These are phyloP conservation scores for Xylogone sp. DNA, from an alignment of 2,329 filamentous ascomycete species.

Conservation along the genomic window DNA sequence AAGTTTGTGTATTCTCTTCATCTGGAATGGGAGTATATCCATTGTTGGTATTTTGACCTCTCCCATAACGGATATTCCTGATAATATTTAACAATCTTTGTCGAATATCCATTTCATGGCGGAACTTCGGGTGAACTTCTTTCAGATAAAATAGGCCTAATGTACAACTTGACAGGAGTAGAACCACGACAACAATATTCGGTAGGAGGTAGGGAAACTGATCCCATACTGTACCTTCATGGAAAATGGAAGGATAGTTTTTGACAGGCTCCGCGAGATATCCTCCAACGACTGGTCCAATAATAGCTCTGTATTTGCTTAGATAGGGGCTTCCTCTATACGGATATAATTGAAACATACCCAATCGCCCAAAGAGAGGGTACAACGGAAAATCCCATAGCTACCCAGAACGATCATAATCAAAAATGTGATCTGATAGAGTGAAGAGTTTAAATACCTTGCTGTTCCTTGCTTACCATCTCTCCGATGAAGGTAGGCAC, in stretches of 20 bases:
- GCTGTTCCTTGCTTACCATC: slow-evolving; percentile 85
- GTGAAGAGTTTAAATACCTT: slow-evolving; percentile 48
- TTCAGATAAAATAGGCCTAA: neutral
- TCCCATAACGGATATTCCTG: neutral
- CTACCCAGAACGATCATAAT: slow-evolving; percentile 34
- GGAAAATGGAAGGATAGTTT: slow-evolving; percentile 71
- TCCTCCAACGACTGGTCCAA: slow-evolving; percentile 85
- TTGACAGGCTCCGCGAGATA: slow-evolving; percentile 79
- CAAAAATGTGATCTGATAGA: slow-evolving; percentile 5
- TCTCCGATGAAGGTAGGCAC: slow-evolving; percentile 90
- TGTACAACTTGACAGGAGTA: neutral
- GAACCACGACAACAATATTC: slow-evolving; percentile 68
- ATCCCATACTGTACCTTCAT: slow-evolving; percentile 71
- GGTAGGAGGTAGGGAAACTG: slow-evolving; percentile 81
- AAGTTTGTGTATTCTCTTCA: neutral
- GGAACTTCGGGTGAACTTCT: slow-evolving; percentile 1
- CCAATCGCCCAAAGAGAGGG: slow-evolving; percentile 93
- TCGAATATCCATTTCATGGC: neutral
- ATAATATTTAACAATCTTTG: neutral
- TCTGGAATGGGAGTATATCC: neutral
- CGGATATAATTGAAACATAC: slow-evolving; percentile 37
- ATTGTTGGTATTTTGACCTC: neutral
- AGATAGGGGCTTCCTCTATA: slow-evolving; percentile 2
- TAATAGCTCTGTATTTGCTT: slow-evolving; percentile 61
- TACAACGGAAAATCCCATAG: slow-evolving; percentile 91